Percentiles rank a stretch among this genome's conserved stretches.
phyloP scores from a whole-genome alignment of 169 alveolate species.

The Theileria annulata region DNA sequence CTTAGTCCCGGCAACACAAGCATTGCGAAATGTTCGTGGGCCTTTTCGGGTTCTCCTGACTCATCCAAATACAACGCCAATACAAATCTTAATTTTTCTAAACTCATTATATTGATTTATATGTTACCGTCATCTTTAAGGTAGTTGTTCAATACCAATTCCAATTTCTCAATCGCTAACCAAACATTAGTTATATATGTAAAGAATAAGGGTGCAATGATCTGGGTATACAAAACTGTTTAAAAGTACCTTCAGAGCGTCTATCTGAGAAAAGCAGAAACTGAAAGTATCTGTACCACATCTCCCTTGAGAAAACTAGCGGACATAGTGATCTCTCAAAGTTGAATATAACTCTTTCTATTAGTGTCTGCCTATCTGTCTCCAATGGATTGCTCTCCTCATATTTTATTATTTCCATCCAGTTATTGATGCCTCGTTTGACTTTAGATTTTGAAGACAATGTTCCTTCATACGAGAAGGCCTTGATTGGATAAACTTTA shows the following conservation, averaged over 20 bases:
- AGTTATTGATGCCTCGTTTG: slow-evolving; percentile 15
- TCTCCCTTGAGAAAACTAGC: slow-evolving; percentile 58
- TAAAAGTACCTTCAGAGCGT: slow-evolving; percentile 56
- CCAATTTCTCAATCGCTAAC: slow-evolving; percentile 27
- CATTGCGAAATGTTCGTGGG: slow-evolving; percentile 36
- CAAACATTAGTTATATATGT: neutral
- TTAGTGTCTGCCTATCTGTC: slow-evolving; percentile 30
- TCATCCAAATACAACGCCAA: slow-evolving; percentile 60
- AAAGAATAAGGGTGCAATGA: slow-evolving; percentile 47
- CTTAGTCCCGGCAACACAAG: slow-evolving; percentile 37
- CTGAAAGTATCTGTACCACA: slow-evolving; percentile 78
- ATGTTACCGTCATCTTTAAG: slow-evolving; percentile 37
- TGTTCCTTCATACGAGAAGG: slow-evolving; percentile 49
- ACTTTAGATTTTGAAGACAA: slow-evolving; percentile 35
- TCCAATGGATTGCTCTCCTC: slow-evolving; percentile 73
- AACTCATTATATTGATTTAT: neutral
- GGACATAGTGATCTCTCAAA: slow-evolving; percentile 67
- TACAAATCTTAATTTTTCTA: slow-evolving; percentile 46
- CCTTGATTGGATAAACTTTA: slow-evolving; percentile 57
- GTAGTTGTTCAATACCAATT: slow-evolving; percentile 13
- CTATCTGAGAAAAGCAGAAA: slow-evolving; percentile 59
- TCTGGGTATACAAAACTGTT: slow-evolving; percentile 9
- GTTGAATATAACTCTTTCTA: slow-evolving; percentile 67
- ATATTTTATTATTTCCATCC: slow-evolving; percentile 73
- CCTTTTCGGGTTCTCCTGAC: slow-evolving; percentile 17